Conservation (phyloP, 2,329 filamentous ascomycete genomes). For the Fusarium haematococcum region DNA sequence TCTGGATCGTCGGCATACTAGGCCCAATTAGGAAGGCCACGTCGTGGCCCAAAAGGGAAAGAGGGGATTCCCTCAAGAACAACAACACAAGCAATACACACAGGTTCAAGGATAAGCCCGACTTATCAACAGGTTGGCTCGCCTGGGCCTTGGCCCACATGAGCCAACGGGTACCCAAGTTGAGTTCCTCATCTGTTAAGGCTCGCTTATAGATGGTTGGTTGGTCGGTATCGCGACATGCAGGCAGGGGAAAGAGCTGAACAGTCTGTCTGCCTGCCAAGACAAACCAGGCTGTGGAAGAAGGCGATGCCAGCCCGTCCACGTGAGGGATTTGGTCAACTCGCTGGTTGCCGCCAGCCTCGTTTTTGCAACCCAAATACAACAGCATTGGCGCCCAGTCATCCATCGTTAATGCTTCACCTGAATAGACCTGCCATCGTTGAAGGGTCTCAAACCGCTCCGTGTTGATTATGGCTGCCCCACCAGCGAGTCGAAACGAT, state of each 20-base stretch:
- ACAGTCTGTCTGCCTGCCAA: background rate
- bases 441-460: background rate
- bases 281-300: background rate
- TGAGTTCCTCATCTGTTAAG: background rate
- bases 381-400: background rate
- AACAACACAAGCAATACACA: too few relatives aligned
- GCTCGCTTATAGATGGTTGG: background rate
- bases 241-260: background rate
- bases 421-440: background rate
- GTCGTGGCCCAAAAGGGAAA: too few relatives aligned
- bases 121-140: too few relatives aligned
- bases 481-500: slow-evolving; percentile 11
- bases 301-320: background rate
- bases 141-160: too few relatives aligned
- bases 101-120: too few relatives aligned
- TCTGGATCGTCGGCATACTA: too few relatives aligned
- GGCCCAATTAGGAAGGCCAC: too few relatives aligned
- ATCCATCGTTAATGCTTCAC: background rate
- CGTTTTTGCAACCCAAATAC: background rate
- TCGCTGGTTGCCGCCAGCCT: background rate
- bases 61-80: too few relatives aligned
- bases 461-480: background rate
- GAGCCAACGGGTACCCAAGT: too few relatives aligned
- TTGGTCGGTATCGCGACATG: background rate
- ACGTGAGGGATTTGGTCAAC: background rate